Percentiles rank a stretch among this genome's conserved stretches.
Evolutionary conservation across 768 basidiomycete genomes (phyloP).

Genomic region (Pisolithus albus): DNA sequence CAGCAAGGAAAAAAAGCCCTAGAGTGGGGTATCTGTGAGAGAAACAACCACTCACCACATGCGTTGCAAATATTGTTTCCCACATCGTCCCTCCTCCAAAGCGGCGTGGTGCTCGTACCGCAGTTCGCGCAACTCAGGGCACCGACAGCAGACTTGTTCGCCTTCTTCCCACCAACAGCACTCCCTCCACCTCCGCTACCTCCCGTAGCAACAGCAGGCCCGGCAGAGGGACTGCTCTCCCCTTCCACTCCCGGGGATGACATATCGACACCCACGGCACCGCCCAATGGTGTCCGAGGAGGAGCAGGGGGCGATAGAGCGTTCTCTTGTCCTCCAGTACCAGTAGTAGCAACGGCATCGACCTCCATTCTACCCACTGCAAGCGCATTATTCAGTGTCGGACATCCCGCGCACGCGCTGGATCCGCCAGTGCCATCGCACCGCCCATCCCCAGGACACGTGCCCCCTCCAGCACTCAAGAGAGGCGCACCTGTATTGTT

Average conservation of each 20-base stretch:
- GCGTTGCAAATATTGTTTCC: constrained; percentile 95
- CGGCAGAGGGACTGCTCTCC: neutral
- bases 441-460: constrained; percentile 97
- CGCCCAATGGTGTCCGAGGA: neutral
- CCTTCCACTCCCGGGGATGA: constrained; percentile 30
- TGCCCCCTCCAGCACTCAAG: constrained; percentile 39
- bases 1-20: neutral
- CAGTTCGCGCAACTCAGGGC: constrained; percentile 84
- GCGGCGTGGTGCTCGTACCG: constrained; percentile 80
- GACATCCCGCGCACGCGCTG: constrained; percentile 89
- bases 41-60: constrained; percentile 59
- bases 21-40: neutral
- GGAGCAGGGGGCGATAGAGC: constrained; percentile 22
- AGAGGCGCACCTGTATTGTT: constrained; percentile 24
- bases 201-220: constrained; percentile 12
- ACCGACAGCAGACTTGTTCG: constrained; percentile 44
- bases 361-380: constrained; percentile 37
- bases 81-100: constrained; percentile 85
- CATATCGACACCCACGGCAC: constrained; percentile 12
- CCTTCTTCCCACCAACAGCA: constrained; percentile 19
- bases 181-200: constrained; percentile 6
- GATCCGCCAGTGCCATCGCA: constrained; percentile 98
- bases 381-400: constrained; percentile 88
- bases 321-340: constrained; percentile 9
- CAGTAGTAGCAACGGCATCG: constrained; percentile 26